These are phyloP conservation scores for Rubus parviflorus DNA, from an alignment of 306 rosid species.

Conservation along the genomic window DNA sequence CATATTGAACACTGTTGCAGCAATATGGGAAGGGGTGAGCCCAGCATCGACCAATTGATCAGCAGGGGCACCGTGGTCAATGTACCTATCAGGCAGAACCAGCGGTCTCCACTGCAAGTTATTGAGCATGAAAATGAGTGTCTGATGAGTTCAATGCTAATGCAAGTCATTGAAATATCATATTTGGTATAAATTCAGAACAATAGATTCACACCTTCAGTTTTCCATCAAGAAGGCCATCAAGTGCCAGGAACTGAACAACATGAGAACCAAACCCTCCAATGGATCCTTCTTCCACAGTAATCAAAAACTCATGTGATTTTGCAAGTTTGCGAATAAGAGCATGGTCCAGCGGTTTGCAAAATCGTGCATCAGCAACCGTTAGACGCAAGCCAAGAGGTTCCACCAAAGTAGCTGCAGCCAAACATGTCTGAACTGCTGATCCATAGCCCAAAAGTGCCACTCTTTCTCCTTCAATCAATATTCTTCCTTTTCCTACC, in stretches of 20 bases:
- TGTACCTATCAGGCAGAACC: slow-evolving; percentile 86
- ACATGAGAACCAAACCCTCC: slow-evolving; percentile 98
- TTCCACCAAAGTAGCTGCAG: slow-evolving; percentile 56
- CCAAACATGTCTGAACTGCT: slow-evolving; percentile 74
- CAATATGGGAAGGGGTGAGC: slow-evolving; percentile 81
- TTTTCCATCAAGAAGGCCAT: slow-evolving; percentile 89
- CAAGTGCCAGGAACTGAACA: slow-evolving; percentile 92
- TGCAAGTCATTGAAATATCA: not conserved
- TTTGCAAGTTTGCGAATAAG: slow-evolving; percentile 81
- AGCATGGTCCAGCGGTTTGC: slow-evolving; percentile 82
- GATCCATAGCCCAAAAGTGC: slow-evolving; percentile 85
- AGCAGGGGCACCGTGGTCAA: slow-evolving; percentile 84
- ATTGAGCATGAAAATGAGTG: slow-evolving; percentile 12
- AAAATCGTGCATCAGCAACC: slow-evolving; percentile 81
- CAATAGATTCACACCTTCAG: slow-evolving; percentile 50
- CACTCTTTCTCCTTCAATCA: slow-evolving; percentile 87
- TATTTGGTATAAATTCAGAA: not conserved
- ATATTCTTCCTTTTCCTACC: slow-evolving; percentile 77
- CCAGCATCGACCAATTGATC: slow-evolving; percentile 78
- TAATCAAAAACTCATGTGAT: slow-evolving; percentile 77
- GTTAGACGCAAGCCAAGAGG: slow-evolving; percentile 53
- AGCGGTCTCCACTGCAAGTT: slow-evolving; percentile 89
- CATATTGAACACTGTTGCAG: slow-evolving; percentile 87
- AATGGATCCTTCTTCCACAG: slow-evolving; percentile 94
- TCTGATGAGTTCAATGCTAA: not conserved